phyloP scores from a whole-genome alignment of 371 early-diverging fungal species.

The Blakeslea trispora region DNA sequence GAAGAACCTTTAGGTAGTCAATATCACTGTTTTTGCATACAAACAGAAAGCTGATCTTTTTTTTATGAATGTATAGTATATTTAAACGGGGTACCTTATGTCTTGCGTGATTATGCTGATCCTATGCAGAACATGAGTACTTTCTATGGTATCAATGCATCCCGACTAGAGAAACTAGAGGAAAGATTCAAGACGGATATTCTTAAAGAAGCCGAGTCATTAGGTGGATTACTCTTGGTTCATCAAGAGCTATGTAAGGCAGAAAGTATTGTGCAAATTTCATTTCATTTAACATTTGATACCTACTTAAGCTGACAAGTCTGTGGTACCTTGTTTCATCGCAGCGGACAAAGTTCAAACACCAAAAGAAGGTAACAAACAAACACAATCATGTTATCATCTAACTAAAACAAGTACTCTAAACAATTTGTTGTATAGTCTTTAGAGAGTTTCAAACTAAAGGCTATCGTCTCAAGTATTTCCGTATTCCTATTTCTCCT shows the following conservation, averaged over 20 bases:
- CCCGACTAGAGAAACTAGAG: conserved; percentile 72
- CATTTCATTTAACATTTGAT: conserved; percentile 1
- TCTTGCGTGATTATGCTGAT: conserved; percentile 62
- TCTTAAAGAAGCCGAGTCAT: conserved; percentile 54
- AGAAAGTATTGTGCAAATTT: background rate
- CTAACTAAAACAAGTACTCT: background rate
- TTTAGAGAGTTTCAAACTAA: conserved; percentile 49
- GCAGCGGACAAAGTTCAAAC: conserved; percentile 66
- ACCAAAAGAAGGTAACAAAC: conserved; percentile 52
- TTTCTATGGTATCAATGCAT: conserved; percentile 66
- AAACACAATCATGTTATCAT: background rate
- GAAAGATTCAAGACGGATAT: conserved; percentile 70
- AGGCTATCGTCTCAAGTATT: conserved; percentile 56
- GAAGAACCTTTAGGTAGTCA: conserved; percentile 73
- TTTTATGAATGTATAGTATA: conserved; percentile 35
- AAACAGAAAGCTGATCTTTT: background rate
- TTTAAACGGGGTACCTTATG: conserved; percentile 68
- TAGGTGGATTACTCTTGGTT: conserved; percentile 62
- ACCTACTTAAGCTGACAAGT: conserved; percentile 43
- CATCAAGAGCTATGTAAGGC: conserved; percentile 67
- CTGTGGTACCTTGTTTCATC: conserved; percentile 66
- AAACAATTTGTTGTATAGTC: conserved; percentile 29
- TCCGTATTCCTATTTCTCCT: conserved; percentile 68
- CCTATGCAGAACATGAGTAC: conserved; percentile 69
- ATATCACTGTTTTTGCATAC: too few species aligned